Evolutionary conservation across 23 red algal genomes (phyloP).

Genomic region (Gracilaria caudata): DNA sequence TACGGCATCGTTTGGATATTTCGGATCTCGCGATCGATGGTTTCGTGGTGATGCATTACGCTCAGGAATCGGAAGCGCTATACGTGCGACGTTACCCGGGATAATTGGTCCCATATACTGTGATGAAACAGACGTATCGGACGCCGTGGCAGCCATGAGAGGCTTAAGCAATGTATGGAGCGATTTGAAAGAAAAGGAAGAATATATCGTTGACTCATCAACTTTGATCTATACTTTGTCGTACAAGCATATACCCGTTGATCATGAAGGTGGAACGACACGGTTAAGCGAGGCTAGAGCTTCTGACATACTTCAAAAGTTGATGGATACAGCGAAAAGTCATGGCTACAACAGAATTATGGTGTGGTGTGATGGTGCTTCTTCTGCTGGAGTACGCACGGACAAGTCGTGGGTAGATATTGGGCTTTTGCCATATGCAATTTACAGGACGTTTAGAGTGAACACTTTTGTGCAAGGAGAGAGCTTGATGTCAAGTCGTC

Average conservation of each 20-base stretch:
- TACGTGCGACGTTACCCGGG: constrained; percentile 1
- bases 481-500: not conserved
- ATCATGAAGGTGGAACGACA: constrained; percentile 10
- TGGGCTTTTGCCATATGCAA: constrained; percentile 11
- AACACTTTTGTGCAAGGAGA: constrained; percentile 13
- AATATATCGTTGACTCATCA: not conserved
- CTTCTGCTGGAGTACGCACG: constrained; percentile 20
- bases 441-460: constrained; percentile 30
- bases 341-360: constrained; percentile 19
- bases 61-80: not conserved
- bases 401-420: constrained; percentile 17
- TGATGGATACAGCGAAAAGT: not conserved
- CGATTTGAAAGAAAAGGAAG: constrained; percentile 5
- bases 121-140: constrained; percentile 4
- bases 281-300: not conserved
- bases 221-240: constrained; percentile 10
- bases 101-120: constrained; percentile 16
- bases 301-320: not conserved
- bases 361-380: constrained; percentile 34
- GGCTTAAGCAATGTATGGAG: constrained; percentile 11
- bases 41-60: constrained; percentile 23
- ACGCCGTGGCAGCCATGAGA: constrained; percentile 13
- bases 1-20: not conserved
- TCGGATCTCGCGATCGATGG: constrained; percentile 25
- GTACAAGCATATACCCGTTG: constrained; percentile 24